Base-by-base conservation (phyloP, 2,329 filamentous ascomycete species). In the Penicillium brevicompactum region DNA sequence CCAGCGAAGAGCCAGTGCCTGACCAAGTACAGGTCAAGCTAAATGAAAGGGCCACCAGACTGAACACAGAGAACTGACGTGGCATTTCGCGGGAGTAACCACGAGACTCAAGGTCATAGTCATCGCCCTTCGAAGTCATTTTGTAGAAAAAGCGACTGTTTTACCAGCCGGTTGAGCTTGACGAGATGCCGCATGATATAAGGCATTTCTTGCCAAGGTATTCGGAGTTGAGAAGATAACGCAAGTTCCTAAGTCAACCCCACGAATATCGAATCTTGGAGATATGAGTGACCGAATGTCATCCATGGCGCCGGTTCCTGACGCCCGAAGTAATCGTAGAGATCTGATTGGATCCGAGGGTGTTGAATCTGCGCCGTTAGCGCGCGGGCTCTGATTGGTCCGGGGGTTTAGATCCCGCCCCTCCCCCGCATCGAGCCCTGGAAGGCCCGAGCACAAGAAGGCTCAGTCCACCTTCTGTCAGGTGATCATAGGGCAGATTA, bases 11-110 rank as follows among this genome's bases (percentile, higher is more conserved):
- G 8, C 53, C 53, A 21, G 43, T 51, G 2, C 53, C 53, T n/a
- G 53, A 55, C 53, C 53, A 55, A n/a, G 53, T 55, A 8, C 53
- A 55, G 30, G 48, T 55, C 37, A 51, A 27, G 47, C 34, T 44
- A 13, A 51, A 55, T 8, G 43, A 47, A n/a, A 55, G 44, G 1
- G 53, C 47, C 13, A 55, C 37, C 2, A 55, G 27, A 30, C 43
- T 51, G 43, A 55, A 55, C 1, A 48, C 42, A 10, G 53, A 47
- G 27, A 55, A 55, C 32, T 51, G 48, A 22, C 53, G 42, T 14
- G 48, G 53, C 42, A 55, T 51, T 32, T 51, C 48, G 1, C 45
- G 22, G 10, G 16, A 34, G 31, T 53, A 53, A 38, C 51, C 51
- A 34, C 38, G 37, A 13, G 51, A 45, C 14, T 44, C 51, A 9